These are phyloP conservation scores for Sparassis latifolia DNA, from an alignment of 1,284 basidiomycete genomes.

Conservation along the genomic window DNA sequence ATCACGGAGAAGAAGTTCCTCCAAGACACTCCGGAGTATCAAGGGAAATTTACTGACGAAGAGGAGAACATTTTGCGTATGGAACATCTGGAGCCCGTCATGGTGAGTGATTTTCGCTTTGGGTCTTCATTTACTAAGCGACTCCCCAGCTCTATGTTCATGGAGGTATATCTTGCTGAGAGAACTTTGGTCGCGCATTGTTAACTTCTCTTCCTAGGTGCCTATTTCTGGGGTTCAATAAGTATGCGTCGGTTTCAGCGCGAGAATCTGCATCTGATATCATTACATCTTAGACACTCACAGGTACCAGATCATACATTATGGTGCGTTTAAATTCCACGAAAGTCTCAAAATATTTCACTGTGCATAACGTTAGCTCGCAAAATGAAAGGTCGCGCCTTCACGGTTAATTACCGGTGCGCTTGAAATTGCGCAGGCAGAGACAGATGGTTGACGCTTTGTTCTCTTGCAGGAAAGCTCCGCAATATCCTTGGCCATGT, in stretches of 20 bases:
- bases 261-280: neutral
- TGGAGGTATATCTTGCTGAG: slow-evolving; percentile 37
- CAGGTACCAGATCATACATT: slow-evolving; percentile 60
- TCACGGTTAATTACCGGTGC: slow-evolving; percentile 54
- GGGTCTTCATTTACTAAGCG: too few species aligned
- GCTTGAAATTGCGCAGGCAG: neutral
- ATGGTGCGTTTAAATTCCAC: slow-evolving; percentile 30
- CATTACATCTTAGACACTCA: slow-evolving; percentile 48
- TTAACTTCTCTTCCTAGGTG: slow-evolving; percentile 31
- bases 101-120: slow-evolving; percentile 31
- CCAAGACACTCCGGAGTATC: slow-evolving; percentile 18
- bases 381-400: slow-evolving; percentile 66
- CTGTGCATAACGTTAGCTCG: slow-evolving; percentile 37
- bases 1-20: slow-evolving; percentile 56
- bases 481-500: slow-evolving; percentile 87
- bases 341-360: neutral
- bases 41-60: slow-evolving; percentile 28
- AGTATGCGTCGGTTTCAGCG: slow-evolving; percentile 29
- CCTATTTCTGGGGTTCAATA: slow-evolving; percentile 63
- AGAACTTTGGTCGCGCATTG: slow-evolving; percentile 5
- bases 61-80: slow-evolving; percentile 43
- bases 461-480: slow-evolving; percentile 53
- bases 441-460: slow-evolving; percentile 6
- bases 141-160: slow-evolving; percentile 61
- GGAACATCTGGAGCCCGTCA: slow-evolving; percentile 49